Percentiles rank a stretch among this genome's conserved stretches.
Evolutionary conservation across 2,329 filamentous ascomycete species (phyloP).

Genomic region (Hypoxylon sp.): DNA sequence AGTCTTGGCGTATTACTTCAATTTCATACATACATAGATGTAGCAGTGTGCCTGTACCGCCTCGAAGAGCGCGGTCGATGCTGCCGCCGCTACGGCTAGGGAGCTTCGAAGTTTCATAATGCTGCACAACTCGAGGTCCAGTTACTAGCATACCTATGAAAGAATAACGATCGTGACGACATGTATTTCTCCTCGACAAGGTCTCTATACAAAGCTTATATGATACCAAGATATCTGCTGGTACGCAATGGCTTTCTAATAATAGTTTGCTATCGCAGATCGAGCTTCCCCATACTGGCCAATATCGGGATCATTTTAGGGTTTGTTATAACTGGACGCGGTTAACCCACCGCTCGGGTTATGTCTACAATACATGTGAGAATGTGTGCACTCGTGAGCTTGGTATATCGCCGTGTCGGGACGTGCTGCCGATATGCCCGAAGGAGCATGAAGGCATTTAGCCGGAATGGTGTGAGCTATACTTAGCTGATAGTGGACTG

Average conservation of each 20-base stretch:
- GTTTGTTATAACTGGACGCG: not conserved
- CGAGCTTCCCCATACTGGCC: not conserved
- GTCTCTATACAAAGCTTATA: slow-evolving; percentile 5
- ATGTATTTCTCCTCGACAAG: not conserved
- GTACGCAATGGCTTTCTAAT: not conserved
- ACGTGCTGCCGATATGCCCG: slow-evolving; percentile 24
- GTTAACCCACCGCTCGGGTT: not conserved
- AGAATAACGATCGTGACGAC: not conserved
- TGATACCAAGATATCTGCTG: not conserved
- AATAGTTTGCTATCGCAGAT: not conserved
- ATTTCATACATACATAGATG: slow-evolving; percentile 22
- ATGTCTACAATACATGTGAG: not conserved
- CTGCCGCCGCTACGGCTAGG: slow-evolving; percentile 9
- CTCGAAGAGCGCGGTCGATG: slow-evolving; percentile 6
- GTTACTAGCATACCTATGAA: not conserved
- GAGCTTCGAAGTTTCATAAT: slow-evolving; percentile 15
- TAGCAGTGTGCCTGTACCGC: slow-evolving; percentile 25
- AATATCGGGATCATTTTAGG: slow-evolving; percentile 13
- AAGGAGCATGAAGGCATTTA: slow-evolving; percentile 6
- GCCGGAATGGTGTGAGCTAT: slow-evolving; percentile 2
- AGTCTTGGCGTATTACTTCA: not conserved
- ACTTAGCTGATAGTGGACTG: not conserved
- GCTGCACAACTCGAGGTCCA: not conserved
- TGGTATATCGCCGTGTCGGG: slow-evolving; percentile 26
- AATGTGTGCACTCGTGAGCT: not conserved